Conservation (phyloP, 2,329 filamentous ascomycete species). For the Eutypa lata region DNA sequence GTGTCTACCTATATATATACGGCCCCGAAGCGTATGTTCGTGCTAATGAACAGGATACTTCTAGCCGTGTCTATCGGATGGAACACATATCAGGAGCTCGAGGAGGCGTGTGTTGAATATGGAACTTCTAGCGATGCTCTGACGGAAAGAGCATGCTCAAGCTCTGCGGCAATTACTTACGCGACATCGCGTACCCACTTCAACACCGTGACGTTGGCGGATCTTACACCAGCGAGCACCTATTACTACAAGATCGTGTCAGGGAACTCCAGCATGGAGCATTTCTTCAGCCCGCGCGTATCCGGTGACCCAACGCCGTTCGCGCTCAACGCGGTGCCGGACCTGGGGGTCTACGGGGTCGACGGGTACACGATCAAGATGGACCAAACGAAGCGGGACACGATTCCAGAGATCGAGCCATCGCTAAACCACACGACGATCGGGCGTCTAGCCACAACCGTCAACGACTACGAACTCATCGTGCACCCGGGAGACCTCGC, state of each 20-base stretch:
- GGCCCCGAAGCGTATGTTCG: background rate
- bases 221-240: slow-evolving; percentile 47
- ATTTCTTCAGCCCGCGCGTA: slow-evolving; percentile 51
- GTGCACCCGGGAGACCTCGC: slow-evolving; percentile 54
- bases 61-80: slow-evolving; percentile 51
- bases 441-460: slow-evolving; percentile 45
- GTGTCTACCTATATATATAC: background rate
- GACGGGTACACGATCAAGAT: slow-evolving; percentile 49
- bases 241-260: slow-evolving; percentile 61
- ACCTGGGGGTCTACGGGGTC: slow-evolving; percentile 51
- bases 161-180: slow-evolving; percentile 44
- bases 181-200: slow-evolving; percentile 51
- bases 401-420: slow-evolving; percentile 46
- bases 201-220: slow-evolving; percentile 44
- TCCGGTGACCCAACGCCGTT: slow-evolving; percentile 55
- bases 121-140: slow-evolving; percentile 41
- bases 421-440: slow-evolving; percentile 59
- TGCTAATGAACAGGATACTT: background rate
- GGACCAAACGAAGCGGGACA: slow-evolving; percentile 43
- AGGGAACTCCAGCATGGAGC: slow-evolving; percentile 50
- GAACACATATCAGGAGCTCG: slow-evolving; percentile 51
- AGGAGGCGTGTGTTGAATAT: slow-evolving; percentile 48
- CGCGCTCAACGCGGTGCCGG: slow-evolving; percentile 49
- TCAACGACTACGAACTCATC: slow-evolving; percentile 54
- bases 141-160: slow-evolving; percentile 39